Percentiles rank a stretch among this genome's conserved stretches.
These are phyloP conservation scores for Cryptococcus sp. DNA, from an alignment of 1,284 basidiomycete species.

Conservation along the genomic window DNA sequence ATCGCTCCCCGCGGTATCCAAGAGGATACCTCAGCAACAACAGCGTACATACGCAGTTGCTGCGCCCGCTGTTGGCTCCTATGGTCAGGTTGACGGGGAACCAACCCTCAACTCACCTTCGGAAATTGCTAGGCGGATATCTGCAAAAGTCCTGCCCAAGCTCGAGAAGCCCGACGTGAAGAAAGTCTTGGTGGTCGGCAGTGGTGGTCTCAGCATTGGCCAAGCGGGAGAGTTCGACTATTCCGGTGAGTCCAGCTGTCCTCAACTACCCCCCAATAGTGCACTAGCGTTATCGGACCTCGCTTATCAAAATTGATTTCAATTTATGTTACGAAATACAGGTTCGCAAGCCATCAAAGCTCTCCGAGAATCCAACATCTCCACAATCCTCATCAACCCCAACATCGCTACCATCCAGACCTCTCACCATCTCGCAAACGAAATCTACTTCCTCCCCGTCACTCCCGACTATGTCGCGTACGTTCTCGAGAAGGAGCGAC, in stretches of 20 bases:
- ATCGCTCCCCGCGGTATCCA: conserved; percentile 2
- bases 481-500: conserved; percentile 96
- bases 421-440: conserved; percentile 90
- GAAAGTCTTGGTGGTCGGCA: conserved; percentile 95
- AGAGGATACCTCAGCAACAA: conserved; percentile 5
- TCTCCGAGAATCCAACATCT: conserved; percentile 90
- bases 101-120: conserved; percentile 88
- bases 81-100: conserved; percentile 66
- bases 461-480: conserved; percentile 98
- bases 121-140: conserved; percentile 85
- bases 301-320: no score
- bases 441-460: conserved; percentile 97
- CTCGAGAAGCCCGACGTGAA: conserved; percentile 81
- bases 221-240: conserved; percentile 99
- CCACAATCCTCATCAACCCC: conserved; percentile 94
- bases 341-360: conserved; percentile 97
- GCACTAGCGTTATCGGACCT: no score
- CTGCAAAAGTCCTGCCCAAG: conserved; percentile 80
- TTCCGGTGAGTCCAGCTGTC: conserved; percentile 62
- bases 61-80: conserved; percentile 74
- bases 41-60: conserved; percentile 61
- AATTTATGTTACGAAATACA: conserved; percentile 18
- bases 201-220: conserved; percentile 93
- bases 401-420: conserved; percentile 98
- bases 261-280: no score